These are phyloP conservation scores for Nitzschia palea DNA, from an alignment of 108 stramenopile genomes.

Conservation along the genomic window DNA sequence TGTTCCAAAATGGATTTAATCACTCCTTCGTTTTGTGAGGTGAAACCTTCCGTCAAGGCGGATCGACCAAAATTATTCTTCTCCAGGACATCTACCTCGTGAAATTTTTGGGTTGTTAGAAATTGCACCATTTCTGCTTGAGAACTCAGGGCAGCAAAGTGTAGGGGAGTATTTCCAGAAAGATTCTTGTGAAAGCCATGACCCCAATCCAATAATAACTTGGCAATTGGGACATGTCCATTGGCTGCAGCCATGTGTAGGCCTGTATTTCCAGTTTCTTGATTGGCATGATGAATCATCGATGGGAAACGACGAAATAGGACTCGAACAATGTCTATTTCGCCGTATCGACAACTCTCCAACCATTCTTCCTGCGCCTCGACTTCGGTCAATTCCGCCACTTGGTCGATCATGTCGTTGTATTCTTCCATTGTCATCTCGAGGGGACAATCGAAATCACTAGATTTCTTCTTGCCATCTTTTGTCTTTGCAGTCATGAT, in stretches of 20 bases:
- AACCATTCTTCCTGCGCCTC: conserved; percentile 65
- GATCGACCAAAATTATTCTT: conserved; percentile 82
- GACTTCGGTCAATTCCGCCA: conserved; percentile 31
- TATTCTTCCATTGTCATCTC: conserved; percentile 43
- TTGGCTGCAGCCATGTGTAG: conserved; percentile 86
- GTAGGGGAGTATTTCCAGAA: conserved; percentile 80
- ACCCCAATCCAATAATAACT: conserved; percentile 49
- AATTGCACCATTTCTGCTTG: conserved; percentile 52
- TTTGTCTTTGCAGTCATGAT: background rate
- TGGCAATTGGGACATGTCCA: conserved; percentile 52
- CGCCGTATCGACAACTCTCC: conserved; percentile 79
- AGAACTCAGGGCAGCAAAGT: conserved; percentile 85
- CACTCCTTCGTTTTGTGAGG: conserved; percentile 60
- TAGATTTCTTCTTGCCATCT: background rate
- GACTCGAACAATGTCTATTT: conserved; percentile 65
- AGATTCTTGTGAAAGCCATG: conserved; percentile 42
- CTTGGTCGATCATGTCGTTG: conserved; percentile 34
- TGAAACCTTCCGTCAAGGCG: conserved; percentile 86
- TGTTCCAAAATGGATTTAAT: conserved; percentile 77
- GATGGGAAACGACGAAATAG: conserved; percentile 25
- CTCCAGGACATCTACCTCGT: conserved; percentile 65
- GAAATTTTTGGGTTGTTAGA: conserved; percentile 45
- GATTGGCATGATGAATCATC: conserved; percentile 28
- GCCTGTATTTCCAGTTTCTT: conserved; percentile 53
- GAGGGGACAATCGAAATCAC: conserved; percentile 18